A percentile compares a stretch with the other conserved stretches of the same genome.
Conservation (phyloP, 352 stramenopile genomes). For the Phytophthora quininea region DNA sequence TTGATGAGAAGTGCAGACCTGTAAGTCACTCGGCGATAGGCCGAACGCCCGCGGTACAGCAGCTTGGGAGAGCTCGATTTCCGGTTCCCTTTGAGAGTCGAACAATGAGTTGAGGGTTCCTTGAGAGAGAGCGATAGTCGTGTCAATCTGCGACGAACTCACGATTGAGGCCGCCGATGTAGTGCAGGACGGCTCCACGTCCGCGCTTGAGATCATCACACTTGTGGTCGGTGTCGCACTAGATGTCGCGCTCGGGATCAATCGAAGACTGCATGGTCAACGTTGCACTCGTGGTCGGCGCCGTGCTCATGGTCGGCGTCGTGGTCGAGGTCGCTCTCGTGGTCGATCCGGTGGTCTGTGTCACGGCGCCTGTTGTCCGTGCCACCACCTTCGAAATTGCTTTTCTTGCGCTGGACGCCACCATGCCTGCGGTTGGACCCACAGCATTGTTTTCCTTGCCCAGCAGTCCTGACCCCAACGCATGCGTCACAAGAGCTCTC, state of each 20-base stretch:
- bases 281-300: too few species aligned
- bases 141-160: constrained; percentile 29
- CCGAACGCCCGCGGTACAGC: constrained; percentile 16
- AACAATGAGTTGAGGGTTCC: constrained; percentile 14
- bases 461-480: constrained; percentile 4
- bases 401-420: too few species aligned
- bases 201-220: not conserved
- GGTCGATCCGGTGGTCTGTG: too few species aligned
- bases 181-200: too few species aligned
- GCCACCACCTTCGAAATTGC: too few species aligned
- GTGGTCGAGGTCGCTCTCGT: not conserved
- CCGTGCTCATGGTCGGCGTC: too few species aligned
- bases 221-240: too few species aligned
- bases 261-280: too few species aligned
- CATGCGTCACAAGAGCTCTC: constrained; percentile 9
- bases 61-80: constrained; percentile 19
- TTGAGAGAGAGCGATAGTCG: constrained; percentile 13
- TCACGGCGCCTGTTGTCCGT: too few species aligned
- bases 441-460: constrained; percentile 4
- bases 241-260: too few species aligned
- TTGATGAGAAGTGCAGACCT: constrained; percentile 10
- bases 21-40: constrained; percentile 9
- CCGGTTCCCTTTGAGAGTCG: constrained; percentile 5
- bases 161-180: too few species aligned
- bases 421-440: too few species aligned